Evolutionary conservation across 345 rosid genomes (phyloP).

Genomic region (Geranium brycei): DNA sequence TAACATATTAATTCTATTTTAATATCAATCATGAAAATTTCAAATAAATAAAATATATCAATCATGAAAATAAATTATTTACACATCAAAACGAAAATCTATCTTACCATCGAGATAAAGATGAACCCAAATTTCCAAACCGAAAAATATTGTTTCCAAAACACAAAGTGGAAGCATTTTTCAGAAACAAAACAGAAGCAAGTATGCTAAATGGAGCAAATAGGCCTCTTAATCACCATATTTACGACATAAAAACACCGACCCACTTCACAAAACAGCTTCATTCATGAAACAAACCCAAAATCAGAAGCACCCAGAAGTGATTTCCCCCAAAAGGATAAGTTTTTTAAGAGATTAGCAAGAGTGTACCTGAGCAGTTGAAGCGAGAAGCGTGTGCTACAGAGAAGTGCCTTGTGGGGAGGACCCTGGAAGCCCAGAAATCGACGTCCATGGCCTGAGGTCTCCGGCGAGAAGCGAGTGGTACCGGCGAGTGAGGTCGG

Average conservation of each 20-base stretch:
- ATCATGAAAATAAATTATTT: too few relatives aligned
- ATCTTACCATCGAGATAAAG: too few relatives aligned
- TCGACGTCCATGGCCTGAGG: conserved; percentile 27
- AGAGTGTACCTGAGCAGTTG: not conserved
- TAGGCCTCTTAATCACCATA: not conserved
- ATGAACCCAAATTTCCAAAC: not conserved
- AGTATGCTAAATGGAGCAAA: too few relatives aligned
- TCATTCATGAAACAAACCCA: not conserved
- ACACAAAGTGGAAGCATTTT: not conserved
- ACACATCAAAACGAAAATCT: too few relatives aligned
- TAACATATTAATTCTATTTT: too few relatives aligned
- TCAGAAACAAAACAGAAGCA: not conserved
- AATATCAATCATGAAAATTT: too few relatives aligned
- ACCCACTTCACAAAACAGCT: not conserved
- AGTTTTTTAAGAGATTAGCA: not conserved
- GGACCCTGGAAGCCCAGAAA: conserved; percentile 27
- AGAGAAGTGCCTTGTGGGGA: conserved; percentile 28
- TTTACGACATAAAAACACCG: not conserved
- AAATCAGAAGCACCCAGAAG: not conserved
- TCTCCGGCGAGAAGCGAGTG: not conserved
- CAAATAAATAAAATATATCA: too few relatives aligned
- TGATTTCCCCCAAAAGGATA: not conserved
- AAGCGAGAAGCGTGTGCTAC: conserved; percentile 20
- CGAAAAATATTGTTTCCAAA: not conserved
- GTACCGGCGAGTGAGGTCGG: not conserved